Evolutionary conservation across 805 yeast species (phyloP), one percentile per base, ranked within the genome.

Genomic region (Myxozyma sirexii): DNA sequence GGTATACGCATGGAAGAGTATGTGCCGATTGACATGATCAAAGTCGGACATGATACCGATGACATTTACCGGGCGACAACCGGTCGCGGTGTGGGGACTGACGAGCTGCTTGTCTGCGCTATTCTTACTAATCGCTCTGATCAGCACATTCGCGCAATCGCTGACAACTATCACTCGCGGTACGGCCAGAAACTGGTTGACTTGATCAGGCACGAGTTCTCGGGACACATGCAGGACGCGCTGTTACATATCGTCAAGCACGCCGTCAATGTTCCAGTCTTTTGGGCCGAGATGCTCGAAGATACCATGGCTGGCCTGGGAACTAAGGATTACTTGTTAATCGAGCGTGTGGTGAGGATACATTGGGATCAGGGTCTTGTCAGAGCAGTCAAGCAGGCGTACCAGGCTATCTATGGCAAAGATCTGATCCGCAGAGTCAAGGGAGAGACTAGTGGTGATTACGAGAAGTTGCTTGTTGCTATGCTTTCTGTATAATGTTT

Each of bases 161-260:
- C 59, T 15, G 42, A 53, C 24, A 44, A 37, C 35, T 66, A 57
- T 49, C 33, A 50, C 26, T 43, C 45, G 23, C 41, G 52, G n/a
- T 50, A 66, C 54, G 50, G 56, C 51, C 57, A 50, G 41, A 59
- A 57, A 13, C 60, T 66, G 12, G 62, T 61, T 0, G 53, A 47
- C 4, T 62, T 51, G 6, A 64, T 66, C 31, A 59, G 60, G 33
- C 44, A 44, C 19, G 61, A 63, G 48, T 60, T 66, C 24, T 66
- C 69, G 4, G 68, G 69, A 6, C 69, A 66, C 48, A 66, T 66
- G 69, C 46, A 63, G 49, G 38, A 63, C 24, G 69, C 67, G 13
- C 52, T 66, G 29, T 53, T 55, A 7, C 57, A 63, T 24, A 66
- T 66, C 41, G 66, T 66, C 54, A 55, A 54, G 54, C 41, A 33